Percentiles rank a stretch among this genome's conserved stretches.
phyloP scores from a whole-genome alignment of 2,329 filamentous ascomycete species.

The Akanthomyces muscarius region DNA sequence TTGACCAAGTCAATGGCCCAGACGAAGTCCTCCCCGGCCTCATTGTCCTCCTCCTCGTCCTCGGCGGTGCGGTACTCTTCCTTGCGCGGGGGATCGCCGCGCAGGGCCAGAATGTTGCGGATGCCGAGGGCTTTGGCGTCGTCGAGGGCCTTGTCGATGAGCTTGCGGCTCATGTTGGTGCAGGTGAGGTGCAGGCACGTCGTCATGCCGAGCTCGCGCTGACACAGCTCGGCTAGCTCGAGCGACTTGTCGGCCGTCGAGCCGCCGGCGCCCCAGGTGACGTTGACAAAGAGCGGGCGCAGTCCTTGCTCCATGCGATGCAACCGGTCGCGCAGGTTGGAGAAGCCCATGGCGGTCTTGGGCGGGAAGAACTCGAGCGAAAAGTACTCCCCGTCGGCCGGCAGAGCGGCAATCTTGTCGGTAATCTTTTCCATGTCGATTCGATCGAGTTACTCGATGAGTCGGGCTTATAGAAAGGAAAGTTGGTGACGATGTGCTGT shows the following conservation, averaged over 20 bases:
- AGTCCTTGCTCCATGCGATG: conserved; percentile 92
- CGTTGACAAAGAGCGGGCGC: conserved; percentile 89
- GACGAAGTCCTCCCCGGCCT: conserved; percentile 72
- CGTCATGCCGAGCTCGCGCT: conserved; percentile 84
- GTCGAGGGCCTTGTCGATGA: conserved; percentile 85
- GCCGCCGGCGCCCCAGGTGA: conserved; percentile 96
- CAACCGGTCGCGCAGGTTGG: conserved; percentile 87
- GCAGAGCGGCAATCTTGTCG: conserved; percentile 89
- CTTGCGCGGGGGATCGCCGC: conserved; percentile 84
- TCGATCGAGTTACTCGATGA: not conserved
- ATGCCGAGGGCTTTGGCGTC: conserved; percentile 89
- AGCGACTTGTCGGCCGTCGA: conserved; percentile 88
- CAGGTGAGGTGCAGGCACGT: conserved; percentile 96
- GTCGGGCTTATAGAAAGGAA: not conserved
- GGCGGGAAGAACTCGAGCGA: conserved; percentile 99
- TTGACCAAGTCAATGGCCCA: conserved; percentile 86
- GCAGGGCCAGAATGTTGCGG: conserved; percentile 85
- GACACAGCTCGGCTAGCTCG: conserved; percentile 91
- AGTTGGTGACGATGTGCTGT: not conserved
- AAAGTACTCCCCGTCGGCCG: conserved; percentile 78
- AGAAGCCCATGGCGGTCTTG: conserved; percentile 92
- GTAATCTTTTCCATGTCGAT: conserved; percentile 76
- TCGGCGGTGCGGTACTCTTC: conserved; percentile 74
- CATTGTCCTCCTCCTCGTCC: conserved; percentile 55
- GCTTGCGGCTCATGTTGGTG: conserved; percentile 87